phyloP scores from a whole-genome alignment of 1,139 yeast genomes.

The Geotrichum cucujoidarum region DNA sequence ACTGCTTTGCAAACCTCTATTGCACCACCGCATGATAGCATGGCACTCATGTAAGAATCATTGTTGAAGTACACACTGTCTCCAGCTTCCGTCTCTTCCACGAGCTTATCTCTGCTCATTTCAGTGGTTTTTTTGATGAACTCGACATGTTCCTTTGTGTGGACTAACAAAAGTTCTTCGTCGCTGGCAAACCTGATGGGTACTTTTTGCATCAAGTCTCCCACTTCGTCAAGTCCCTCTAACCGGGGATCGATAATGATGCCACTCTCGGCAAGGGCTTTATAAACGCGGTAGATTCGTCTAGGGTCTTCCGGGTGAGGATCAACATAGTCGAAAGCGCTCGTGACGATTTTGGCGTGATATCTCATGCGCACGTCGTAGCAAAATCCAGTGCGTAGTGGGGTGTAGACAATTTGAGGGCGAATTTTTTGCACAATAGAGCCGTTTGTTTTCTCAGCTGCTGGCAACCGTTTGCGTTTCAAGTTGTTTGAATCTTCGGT shows the following conservation, averaged over 20 bases:
- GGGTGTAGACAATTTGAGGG: slow-evolving; percentile 59
- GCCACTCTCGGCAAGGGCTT: slow-evolving; percentile 91
- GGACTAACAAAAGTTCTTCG: slow-evolving; percentile 84
- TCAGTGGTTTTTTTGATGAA: slow-evolving; percentile 70
- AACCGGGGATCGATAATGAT: slow-evolving; percentile 74
- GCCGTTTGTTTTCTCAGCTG: slow-evolving; percentile 8
- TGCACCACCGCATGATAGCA: slow-evolving; percentile 92
- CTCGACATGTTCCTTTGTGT: slow-evolving; percentile 71
- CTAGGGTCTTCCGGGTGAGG: slow-evolving; percentile 99
- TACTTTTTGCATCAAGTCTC: slow-evolving; percentile 82
- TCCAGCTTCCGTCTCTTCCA: slow-evolving; percentile 83
- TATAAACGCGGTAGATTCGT: slow-evolving; percentile 87
- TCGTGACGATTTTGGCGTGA: slow-evolving; percentile 90
- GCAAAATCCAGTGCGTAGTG: slow-evolving; percentile 85
- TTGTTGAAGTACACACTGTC: slow-evolving; percentile 94
- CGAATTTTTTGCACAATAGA: slow-evolving; percentile 19
- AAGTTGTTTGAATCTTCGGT: not conserved
- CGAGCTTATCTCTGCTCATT: slow-evolving; percentile 72
- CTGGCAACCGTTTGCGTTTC: slow-evolving; percentile 6
- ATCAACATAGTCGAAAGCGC: slow-evolving; percentile 89
- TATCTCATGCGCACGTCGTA: slow-evolving; percentile 97
- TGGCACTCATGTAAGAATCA: slow-evolving; percentile 83
- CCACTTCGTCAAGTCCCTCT: slow-evolving; percentile 75
- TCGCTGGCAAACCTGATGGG: slow-evolving; percentile 85
- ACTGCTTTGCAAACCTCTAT: slow-evolving; percentile 96